Base-by-base conservation (phyloP, 2,329 filamentous ascomycete genomes). In the Cordyceps tenuipes region DNA sequence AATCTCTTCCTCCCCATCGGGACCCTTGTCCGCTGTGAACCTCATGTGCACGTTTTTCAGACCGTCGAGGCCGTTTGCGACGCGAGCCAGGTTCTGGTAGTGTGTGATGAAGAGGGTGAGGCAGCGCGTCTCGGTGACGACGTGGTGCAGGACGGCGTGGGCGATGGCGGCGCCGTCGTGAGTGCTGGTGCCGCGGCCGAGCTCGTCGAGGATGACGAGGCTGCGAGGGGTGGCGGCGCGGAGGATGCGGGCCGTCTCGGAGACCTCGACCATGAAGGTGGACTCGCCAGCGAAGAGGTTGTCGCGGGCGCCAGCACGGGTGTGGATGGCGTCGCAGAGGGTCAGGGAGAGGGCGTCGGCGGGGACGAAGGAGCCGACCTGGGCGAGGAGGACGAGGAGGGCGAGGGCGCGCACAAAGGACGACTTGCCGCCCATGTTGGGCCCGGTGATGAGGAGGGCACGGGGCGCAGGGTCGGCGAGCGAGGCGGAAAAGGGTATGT, bases 341-440 rank as follows among this genome's bases (percentile, higher is more conserved):
- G 92, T 93, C 0, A 97, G 81, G 3, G 78, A 75, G 29, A 93
- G 85, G 2, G 84, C 80, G 31, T 82, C 79, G 23, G 93, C 93
- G 2, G 94, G 94, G 0, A 99, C 91, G 72, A 92, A 99, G 43
- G 90, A 95, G 55, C 94, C 94, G 64, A 97, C 88, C 70, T 99
- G 94, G 8, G 91, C 91, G 77, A 99, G 92, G 68, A 99, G 92
- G 52, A 89, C 84, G 63, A 97, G 91, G 7, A 99, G 84, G 10
- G 94, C 93, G 49, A 96, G 86, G 65, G 92, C 90, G 57, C 94
- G 90, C 23, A 99, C 93, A 72, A 96, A 99, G 61, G 89, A 94
- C n/a, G 91, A 96, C 71, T 99, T 99, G 60, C 94, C 94, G 68
- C 94, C 94, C 94, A 99, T 99, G 76, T 99, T 99, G 34, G 94